Percentiles rank a stretch among this genome's conserved stretches.
phyloP scores from a whole-genome alignment of 495 filamentous ascomycete species.

The Friedmanniomyces simplex region DNA sequence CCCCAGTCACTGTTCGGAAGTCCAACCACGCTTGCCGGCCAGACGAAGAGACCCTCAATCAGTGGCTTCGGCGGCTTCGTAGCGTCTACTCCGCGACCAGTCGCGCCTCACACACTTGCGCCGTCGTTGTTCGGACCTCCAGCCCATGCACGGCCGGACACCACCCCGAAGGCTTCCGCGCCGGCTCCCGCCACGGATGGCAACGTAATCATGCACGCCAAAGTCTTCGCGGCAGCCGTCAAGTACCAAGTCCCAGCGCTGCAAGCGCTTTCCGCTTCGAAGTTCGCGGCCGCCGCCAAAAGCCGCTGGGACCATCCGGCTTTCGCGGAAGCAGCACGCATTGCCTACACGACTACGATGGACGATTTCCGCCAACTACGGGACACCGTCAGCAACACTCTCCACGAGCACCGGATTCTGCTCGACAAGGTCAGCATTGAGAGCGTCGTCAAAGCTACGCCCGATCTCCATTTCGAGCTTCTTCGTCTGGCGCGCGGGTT shows the following conservation, averaged over 20 bases:
- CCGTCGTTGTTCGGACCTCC: no score
- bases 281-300: slow-evolving; percentile 1
- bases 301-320: not conserved
- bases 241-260: slow-evolving; percentile 8
- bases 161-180: not conserved
- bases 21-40: no score
- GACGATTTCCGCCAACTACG: not conserved
- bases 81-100: no score
- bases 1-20: no score
- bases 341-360: slow-evolving; percentile 3
- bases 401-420: not conserved
- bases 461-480: not conserved
- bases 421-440: not conserved
- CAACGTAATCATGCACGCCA: slow-evolving; percentile 13
- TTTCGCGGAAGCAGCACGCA: not conserved
- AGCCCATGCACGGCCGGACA: no score
- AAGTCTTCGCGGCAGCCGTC: slow-evolving; percentile 1
- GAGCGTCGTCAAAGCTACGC: not conserved
- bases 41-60: no score
- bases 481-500: not conserved
- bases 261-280: not conserved
- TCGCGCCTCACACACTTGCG: no score
- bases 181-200: not conserved
- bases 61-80: no score
- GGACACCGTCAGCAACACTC: not conserved